These are phyloP conservation scores for Trichoderma reesei DNA, from an alignment of 495 filamentous ascomycete genomes.

Conservation along the genomic window DNA sequence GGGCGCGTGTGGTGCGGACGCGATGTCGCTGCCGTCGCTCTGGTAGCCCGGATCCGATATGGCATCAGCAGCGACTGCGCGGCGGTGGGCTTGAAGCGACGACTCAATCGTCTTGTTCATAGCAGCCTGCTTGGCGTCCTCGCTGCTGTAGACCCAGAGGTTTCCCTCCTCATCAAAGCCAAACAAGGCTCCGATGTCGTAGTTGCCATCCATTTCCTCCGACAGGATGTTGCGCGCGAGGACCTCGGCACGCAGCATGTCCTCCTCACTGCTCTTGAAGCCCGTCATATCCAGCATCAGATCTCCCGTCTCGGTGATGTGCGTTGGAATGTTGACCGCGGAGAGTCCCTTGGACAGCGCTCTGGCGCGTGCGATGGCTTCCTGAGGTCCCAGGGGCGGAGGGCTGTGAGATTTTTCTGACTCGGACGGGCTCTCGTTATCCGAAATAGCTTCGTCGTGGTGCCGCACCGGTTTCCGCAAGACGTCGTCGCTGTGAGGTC, in stretches of 20 bases:
- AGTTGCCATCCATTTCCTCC: slow-evolving; percentile 87
- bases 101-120: slow-evolving; percentile 36
- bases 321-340: slow-evolving; percentile 81
- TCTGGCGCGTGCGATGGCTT: slow-evolving; percentile 75
- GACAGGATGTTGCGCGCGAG: slow-evolving; percentile 92
- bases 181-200: slow-evolving; percentile 92
- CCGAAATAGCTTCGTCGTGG: slow-evolving; percentile 24
- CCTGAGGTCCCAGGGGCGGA: slow-evolving; percentile 59
- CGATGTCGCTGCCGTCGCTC: slow-evolving; percentile 51
- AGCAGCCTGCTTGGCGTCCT: slow-evolving; percentile 81
- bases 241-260: slow-evolving; percentile 81
- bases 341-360: slow-evolving; percentile 80
- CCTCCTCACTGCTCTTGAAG: slow-evolving; percentile 87
- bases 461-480: slow-evolving; percentile 27
- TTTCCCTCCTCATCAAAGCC: slow-evolving; percentile 92
- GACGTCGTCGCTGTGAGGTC: slow-evolving; percentile 35
- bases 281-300: slow-evolving; percentile 97
- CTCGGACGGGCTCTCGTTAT: slow-evolving; percentile 19
- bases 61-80: slow-evolving; percentile 51
- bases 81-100: slow-evolving; percentile 22
- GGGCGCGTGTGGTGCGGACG: slow-evolving; percentile 27
- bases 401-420: slow-evolving; percentile 61
- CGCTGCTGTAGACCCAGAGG: slow-evolving; percentile 96
- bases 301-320: slow-evolving; percentile 88
- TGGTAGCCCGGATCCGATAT: slow-evolving; percentile 91